Conservation (phyloP, 1,284 basidiomycete genomes). For the Volvariella surrecta region DNA sequence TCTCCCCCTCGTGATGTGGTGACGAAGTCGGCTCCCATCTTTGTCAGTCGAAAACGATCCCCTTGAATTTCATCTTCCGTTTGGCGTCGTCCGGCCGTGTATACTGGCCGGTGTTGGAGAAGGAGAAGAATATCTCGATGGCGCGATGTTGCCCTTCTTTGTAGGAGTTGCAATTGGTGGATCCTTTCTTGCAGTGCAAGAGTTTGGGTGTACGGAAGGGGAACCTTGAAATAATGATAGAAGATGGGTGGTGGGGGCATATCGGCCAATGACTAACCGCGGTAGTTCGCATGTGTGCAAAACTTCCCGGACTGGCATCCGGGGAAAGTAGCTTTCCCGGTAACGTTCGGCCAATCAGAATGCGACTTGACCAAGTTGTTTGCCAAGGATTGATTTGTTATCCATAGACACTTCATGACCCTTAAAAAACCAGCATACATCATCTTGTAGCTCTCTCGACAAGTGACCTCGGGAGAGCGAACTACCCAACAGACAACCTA, state of each 20-base stretch:
- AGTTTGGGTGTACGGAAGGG: conserved; percentile 64
- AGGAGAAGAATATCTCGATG: conserved; percentile 58
- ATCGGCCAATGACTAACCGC: not conserved
- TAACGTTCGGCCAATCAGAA: no score
- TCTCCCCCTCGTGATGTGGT: conserved; percentile 84
- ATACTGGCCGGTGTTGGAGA: conserved; percentile 87
- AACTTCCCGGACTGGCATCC: no score
- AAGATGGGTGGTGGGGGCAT: conserved; percentile 59
- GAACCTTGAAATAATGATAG: conserved; percentile 68
- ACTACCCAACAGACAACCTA: no score
- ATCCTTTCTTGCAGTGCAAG: conserved; percentile 66
- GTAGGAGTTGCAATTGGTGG: conserved; percentile 50
- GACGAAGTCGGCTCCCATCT: conserved; percentile 84
- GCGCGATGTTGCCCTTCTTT: conserved; percentile 37
- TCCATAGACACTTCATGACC: no score
- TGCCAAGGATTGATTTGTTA: no score
- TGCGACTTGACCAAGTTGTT: no score
- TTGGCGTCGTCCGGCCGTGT: conserved; percentile 88
- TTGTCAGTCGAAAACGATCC: conserved; percentile 62
- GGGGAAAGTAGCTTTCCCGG: no score
- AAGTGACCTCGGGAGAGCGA: no score
- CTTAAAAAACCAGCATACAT: no score
- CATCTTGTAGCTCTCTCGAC: no score
- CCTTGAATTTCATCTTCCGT: conserved; percentile 49
- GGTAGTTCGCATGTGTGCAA: no score